Base-by-base conservation (phyloP, 2,329 filamentous ascomycete species). In the Rutstroemia sp. region DNA sequence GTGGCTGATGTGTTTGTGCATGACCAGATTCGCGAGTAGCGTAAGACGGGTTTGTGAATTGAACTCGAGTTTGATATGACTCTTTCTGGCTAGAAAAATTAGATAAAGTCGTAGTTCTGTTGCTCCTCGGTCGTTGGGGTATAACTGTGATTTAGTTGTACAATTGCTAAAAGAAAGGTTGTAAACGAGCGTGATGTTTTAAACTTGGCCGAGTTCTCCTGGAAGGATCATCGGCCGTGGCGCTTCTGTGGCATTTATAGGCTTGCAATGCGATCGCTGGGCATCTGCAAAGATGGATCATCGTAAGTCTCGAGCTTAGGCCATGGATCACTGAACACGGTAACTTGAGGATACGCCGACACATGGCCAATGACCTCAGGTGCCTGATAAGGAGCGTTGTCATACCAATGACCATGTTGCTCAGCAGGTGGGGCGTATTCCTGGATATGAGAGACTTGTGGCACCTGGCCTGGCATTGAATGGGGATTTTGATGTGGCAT, bases 211-310 rank as follows among this genome's bases (percentile, higher is more conserved):
- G 14, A 42, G 30, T 34, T 34, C 10, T 34, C 19, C 12, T 46
- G 10, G n/a, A 21, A 21, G 5, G 21, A 21, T 25, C 21, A 16
- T 23, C 7, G 10, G 44, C 19, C 44, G 19, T n/a, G 40, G 46
- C 21, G 45, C 8, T 47, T 48, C 39, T 40, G 27, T 8, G 27
- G 9, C 38, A 21, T 40, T 74, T 71, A 83, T 71, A 84, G 73
- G 58, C 72, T 77, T 61, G 81, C 79, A 60, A 84, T 77, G 51
- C 81, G 73, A 44, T 75, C 78, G 65, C 79, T 83, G 10, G 81
- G 82, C 69, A 84, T 74, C 68, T 82, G 80, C 71, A 83, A 76
- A 9, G 76, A 73, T 19, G 77, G 74, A 59, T 83, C 80, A 42
- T 80, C 79, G 56, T 76, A 82, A 1, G 61, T 50, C 61, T 83